Evolutionary conservation across 2,329 filamentous ascomycete species (phyloP).

Genomic region (Hymenoscyphus scutula): DNA sequence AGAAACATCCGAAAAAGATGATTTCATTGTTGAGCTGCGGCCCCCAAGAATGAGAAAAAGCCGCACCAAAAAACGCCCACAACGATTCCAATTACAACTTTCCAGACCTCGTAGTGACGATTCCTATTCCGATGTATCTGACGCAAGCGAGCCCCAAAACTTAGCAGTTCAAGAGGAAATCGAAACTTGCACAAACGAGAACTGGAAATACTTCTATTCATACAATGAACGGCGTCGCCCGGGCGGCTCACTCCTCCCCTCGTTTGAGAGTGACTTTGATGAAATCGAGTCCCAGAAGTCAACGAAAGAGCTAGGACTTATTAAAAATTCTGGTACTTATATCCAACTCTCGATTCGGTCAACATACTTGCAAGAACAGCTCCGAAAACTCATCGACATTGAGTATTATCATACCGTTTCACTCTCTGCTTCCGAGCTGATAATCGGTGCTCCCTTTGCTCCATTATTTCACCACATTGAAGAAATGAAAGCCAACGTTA

Average conservation of each 20-base stretch:
- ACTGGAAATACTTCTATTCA: conserved; percentile 6
- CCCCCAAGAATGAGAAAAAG: neutral
- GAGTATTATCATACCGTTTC: neutral
- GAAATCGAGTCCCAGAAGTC: neutral
- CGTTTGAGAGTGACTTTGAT: neutral
- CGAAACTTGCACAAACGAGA: conserved; percentile 2
- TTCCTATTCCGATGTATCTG: neutral
- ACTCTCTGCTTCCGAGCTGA: neutral
- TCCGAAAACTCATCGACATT: neutral
- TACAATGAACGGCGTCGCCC: neutral
- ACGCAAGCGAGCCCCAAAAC: neutral
- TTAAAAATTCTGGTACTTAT: neutral
- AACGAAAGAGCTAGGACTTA: neutral
- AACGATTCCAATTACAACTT: neutral
- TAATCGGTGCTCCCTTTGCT: neutral
- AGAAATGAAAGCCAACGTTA: conserved; percentile 6
- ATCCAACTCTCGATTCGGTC: neutral
- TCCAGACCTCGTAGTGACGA: neutral
- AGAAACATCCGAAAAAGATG: no score
- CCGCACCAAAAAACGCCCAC: neutral
- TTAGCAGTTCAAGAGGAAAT: neutral
- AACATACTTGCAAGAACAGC: neutral
- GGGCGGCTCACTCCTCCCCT: neutral
- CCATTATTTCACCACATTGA: conserved; percentile 12
- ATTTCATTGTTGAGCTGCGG: no score